Conservation (phyloP, 2,329 filamentous ascomycete genomes). For the Colletotrichum trifolii region DNA sequence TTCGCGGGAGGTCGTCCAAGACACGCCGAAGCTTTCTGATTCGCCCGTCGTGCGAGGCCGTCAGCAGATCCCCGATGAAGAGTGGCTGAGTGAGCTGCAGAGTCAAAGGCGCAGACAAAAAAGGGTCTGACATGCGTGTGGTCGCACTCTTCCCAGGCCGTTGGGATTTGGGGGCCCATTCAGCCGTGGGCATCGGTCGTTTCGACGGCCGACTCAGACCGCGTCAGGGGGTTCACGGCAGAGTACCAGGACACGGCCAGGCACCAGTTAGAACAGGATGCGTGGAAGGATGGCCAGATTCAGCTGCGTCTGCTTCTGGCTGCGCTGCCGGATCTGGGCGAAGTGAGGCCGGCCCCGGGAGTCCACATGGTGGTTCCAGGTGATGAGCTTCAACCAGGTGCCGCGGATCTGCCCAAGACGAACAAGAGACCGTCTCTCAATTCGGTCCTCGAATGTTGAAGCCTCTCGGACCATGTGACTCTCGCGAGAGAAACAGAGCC, state of each 20-base stretch:
- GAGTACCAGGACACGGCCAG: neutral
- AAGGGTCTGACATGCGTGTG: too few relatives aligned
- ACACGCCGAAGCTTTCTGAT: conserved; percentile 2
- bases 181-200: neutral
- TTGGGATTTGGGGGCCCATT: neutral
- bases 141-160: neutral
- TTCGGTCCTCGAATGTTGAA: too few relatives aligned
- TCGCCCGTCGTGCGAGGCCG: neutral
- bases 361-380: neutral
- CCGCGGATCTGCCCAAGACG: conserved; percentile 11
- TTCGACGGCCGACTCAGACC: too few relatives aligned
- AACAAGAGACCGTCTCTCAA: neutral
- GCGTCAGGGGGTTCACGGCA: too few relatives aligned
- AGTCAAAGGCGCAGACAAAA: too few relatives aligned
- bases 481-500: neutral
- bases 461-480: too few relatives aligned
- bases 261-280: neutral
- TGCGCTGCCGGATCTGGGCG: neutral
- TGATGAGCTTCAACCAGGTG: too few relatives aligned
- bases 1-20: neutral
- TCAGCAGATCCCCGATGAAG: conserved; percentile 2
- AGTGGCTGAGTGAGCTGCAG: conserved; percentile 5
- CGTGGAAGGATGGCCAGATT: neutral
- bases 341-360: neutral
- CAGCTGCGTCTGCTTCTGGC: too few relatives aligned